Base-by-base conservation (phyloP, 371 early-diverging fungal genomes). In the Phascolomyces articulosus region DNA sequence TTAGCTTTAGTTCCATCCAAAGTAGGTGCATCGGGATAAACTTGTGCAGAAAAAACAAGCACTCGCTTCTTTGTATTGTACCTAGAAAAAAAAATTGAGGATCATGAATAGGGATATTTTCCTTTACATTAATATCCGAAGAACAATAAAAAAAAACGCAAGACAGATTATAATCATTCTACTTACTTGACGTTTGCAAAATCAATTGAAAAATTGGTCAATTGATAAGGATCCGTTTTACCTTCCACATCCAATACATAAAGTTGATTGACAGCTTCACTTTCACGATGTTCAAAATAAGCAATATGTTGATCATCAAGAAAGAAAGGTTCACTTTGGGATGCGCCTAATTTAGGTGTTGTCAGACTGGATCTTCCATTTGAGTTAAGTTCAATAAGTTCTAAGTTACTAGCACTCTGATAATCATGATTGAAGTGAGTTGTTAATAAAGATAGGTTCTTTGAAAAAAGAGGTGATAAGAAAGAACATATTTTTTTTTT, bases 21-120 rank as follows among this genome's bases (percentile, higher is more conserved):
- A 2, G 79, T 65, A 13, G 75, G 82, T 7, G 74, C 80, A 3
- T 70, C 68, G 8, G 66, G 62, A 44, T 85, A 86, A 15, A 88
- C 87, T 58, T 73, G 62, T 13, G 88, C 85, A 8, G 84, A 80
- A 63, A 88, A 88, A 9, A 78, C 82, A 21, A 88, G 71, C 20
- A 84, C 55, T 31, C 68, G 71, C 16, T 77, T 66, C 18, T 76
- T 65, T 26, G 58, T 57, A 64, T 84, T 80, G 62, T 74, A 82
- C 40, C 63, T 62, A 26, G 15, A 23, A 2, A 13, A 44, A 13
- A 16, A 13, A 44, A 44, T 44, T 0, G n/a, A 13, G 44, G 15
- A 44, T 34, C 11, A 34, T 34, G 34, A 6, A 34, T 34, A 34
- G 6, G 2, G 6, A 34, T 31, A 31, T 31, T 6, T 31, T 6